Base-by-base conservation (phyloP, 208 protist species). In the Wallacemonas sp. region DNA sequence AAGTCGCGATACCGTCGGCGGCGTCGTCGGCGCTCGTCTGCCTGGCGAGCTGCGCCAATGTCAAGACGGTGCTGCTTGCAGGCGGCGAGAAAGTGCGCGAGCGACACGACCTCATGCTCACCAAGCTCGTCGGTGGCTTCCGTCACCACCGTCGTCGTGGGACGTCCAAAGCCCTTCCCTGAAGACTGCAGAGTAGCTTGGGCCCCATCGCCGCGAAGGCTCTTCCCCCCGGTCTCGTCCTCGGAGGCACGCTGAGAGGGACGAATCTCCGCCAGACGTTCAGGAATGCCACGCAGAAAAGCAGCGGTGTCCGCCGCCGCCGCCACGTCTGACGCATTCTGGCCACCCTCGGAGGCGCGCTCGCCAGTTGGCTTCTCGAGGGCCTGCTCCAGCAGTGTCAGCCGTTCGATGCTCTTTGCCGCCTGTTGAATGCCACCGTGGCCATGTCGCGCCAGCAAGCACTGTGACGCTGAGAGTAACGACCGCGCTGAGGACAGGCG, bases 31-130 rank as follows among this genome's bases (percentile, higher is more conserved):
- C 87, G 81, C 48, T 78, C 68, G 1, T 66, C 38, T 13, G 37
- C 27, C 12, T 76, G 68, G n/a, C 58, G 50, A 39, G 55, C 59
- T 17, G 59, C 61, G 24, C 82, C 81, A 50, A 86, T 71, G 8
- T 46, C 63, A 17, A 79, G 41, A 10, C 83, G 71, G n/a, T 81
- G 48, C 17, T 70, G 45, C 50, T 79, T 76, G 69, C 87, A 91
- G 34, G 68, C 64, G 15, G 75, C 37, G 38, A 93, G 66, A 44
- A 93, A 93, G 34, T 89, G 76, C 3, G 66, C 72, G 26, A 93
- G 71, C 1, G 83, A 91, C 34, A 68, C 42, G 27, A 76, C 39
- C 42, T 44, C 33, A 30, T 44, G 34, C 12, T 21, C 27, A 0
- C 42, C 33, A 29, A 54, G 21, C 65, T 48, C 9, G 50, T 48